Evolutionary conservation across 805 yeast species (phyloP).

Genomic region (Pichia phayaonensis): DNA sequence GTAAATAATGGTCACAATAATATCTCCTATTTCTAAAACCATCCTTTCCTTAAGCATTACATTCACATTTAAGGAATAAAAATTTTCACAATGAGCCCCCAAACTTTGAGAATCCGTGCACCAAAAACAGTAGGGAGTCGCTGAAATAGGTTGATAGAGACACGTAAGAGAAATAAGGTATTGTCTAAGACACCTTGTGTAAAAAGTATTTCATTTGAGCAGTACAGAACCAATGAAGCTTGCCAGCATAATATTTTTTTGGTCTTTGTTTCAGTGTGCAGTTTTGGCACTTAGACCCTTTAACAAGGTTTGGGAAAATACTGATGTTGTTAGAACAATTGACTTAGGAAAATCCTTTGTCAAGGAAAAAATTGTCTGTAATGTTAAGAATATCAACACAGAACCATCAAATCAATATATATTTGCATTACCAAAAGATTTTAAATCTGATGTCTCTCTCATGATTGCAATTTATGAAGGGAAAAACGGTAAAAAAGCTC

Average conservation of each 20-base stretch:
- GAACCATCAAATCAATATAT: conserved; percentile 49
- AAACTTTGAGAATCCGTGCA: neutral
- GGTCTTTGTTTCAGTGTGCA: neutral
- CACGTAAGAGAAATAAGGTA: neutral
- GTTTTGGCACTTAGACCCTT: conserved; percentile 10
- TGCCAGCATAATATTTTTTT: neutral
- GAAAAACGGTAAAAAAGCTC: conserved; percentile 16
- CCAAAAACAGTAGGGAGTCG: neutral
- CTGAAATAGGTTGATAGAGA: neutral
- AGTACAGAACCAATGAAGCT: neutral
- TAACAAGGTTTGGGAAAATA: conserved; percentile 46
- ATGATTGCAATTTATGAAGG: conserved; percentile 17
- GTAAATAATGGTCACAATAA: neutral
- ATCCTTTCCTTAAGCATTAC: neutral
- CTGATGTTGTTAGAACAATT: conserved; percentile 44
- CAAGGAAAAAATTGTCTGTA: conserved; percentile 51
- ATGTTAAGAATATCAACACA: conserved; percentile 48
- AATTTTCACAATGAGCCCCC: neutral
- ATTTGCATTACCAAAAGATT: conserved; percentile 47
- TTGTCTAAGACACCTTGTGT: neutral
- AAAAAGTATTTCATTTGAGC: neutral
- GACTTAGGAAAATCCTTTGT: conserved; percentile 64
- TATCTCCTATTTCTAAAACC: neutral
- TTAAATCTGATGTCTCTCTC: conserved; percentile 22
- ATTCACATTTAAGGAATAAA: neutral